Evolutionary conservation across 1,284 basidiomycete species (phyloP).

Genomic region (Polyporus tsugae): DNA sequence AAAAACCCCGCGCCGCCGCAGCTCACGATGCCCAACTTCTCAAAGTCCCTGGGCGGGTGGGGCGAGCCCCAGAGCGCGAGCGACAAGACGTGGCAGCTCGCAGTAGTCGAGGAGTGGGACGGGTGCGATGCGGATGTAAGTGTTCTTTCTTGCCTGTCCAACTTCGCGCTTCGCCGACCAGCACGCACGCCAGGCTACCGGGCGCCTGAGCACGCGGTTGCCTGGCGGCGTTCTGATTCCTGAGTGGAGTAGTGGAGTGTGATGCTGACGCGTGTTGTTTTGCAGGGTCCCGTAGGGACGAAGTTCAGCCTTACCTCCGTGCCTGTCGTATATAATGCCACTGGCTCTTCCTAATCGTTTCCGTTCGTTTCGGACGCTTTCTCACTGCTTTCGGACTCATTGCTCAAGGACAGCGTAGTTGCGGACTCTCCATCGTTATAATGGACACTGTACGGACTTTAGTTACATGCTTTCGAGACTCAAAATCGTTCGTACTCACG

Average conservation of each 20-base stretch:
- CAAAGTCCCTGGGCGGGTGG: slow-evolving; percentile 50
- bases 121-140: slow-evolving; percentile 42
- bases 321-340: slow-evolving; percentile 43
- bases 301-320: slow-evolving; percentile 39
- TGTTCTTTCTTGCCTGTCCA: slow-evolving; percentile 1
- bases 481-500: not conserved
- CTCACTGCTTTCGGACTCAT: slow-evolving; percentile 16
- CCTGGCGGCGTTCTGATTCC: not conserved
- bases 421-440: not conserved
- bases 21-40: slow-evolving; percentile 59
- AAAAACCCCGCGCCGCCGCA: slow-evolving; percentile 50
- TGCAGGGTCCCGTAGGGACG: slow-evolving; percentile 40
- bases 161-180: not conserved
- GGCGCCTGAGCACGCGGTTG: not conserved
- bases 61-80: slow-evolving; percentile 44
- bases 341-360: slow-evolving; percentile 21
- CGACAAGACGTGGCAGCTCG: slow-evolving; percentile 49
- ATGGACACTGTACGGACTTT: not conserved
- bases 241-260: not conserved
- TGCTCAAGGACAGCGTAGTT: slow-evolving; percentile 16
- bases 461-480: not conserved
- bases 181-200: not conserved
- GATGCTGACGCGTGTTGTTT: slow-evolving; percentile 11
- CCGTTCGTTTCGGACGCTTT: slow-evolving; percentile 6
- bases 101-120: slow-evolving; percentile 57